phyloP scores from a whole-genome alignment of 2,329 filamentous ascomycete genomes.

The Cladophialophora yegresii region DNA sequence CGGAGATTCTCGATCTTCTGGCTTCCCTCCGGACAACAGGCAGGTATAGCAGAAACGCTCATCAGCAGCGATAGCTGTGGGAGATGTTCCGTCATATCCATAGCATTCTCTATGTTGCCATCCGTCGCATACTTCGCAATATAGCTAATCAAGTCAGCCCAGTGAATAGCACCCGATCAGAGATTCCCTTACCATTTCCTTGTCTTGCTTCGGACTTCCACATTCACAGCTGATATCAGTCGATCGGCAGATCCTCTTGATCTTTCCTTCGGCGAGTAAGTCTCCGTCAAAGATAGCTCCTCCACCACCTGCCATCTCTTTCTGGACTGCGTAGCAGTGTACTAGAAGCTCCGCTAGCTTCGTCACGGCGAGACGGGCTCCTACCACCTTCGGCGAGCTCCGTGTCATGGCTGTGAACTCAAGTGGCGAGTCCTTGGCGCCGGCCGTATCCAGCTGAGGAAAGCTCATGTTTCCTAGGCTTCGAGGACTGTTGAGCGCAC shows the following conservation, averaged over 20 bases:
- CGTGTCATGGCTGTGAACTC: neutral
- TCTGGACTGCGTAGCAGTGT: conserved; percentile 24
- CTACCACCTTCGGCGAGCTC: neutral
- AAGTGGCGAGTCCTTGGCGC: neutral
- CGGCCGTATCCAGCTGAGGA: neutral
- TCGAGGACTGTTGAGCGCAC: neutral
- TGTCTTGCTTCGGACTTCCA: conserved; percentile 10
- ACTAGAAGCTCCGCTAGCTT: conserved; percentile 27
- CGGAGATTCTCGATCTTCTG: neutral
- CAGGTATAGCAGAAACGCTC: conserved; percentile 30
- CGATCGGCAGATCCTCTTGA: conserved; percentile 14
- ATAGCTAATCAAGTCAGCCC: conserved; percentile 16
- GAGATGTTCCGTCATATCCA: conserved; percentile 9
- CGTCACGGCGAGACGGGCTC: neutral
- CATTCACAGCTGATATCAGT: conserved; percentile 25
- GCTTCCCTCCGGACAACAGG: conserved; percentile 21
- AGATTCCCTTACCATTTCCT: conserved; percentile 18
- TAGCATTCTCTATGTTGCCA: conserved; percentile 30
- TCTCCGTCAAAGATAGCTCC: conserved; percentile 18
- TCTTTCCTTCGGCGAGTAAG: conserved; percentile 15
- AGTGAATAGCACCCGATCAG: neutral
- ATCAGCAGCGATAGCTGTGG: neutral
- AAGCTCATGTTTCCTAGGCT: neutral
- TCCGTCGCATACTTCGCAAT: conserved; percentile 26
- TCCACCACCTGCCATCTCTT: neutral